Evolutionary conservation across 805 yeast species (phyloP).

Genomic region (Candida easanensis): DNA sequence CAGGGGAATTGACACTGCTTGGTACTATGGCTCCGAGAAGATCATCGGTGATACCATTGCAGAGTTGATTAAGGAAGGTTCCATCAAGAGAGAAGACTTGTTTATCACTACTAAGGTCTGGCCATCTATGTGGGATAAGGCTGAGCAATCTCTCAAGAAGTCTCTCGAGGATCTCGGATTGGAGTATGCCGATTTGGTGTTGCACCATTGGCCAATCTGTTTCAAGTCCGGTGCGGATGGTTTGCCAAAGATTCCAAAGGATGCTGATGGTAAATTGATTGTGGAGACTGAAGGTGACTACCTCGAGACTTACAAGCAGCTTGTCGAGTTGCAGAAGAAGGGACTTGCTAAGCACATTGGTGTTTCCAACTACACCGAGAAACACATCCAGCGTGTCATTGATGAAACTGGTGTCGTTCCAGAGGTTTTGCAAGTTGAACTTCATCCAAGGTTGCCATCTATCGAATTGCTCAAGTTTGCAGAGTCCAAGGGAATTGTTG

Average conservation of each 20-base stretch:
- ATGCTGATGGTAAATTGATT: conserved; percentile 33
- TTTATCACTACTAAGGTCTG: conserved; percentile 75
- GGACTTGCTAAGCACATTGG: conserved; percentile 52
- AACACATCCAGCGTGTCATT: conserved; percentile 38
- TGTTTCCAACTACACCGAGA: conserved; percentile 50
- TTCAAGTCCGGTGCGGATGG: conserved; percentile 62
- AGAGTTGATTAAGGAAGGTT: conserved; percentile 40
- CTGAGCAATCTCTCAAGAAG: conserved; percentile 49
- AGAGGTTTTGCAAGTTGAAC: conserved; percentile 59
- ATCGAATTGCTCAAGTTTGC: conserved; percentile 51
- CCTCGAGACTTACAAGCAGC: conserved; percentile 48
- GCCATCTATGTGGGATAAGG: conserved; percentile 51
- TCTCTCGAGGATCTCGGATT: conserved; percentile 60
- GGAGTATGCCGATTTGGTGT: conserved; percentile 73
- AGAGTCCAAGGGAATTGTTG: conserved; percentile 47
- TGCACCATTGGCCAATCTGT: conserved; percentile 85
- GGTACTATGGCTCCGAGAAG: conserved; percentile 63
- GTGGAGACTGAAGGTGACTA: conserved; percentile 41
- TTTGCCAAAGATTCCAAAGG: conserved; percentile 33
- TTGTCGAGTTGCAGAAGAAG: conserved; percentile 53
- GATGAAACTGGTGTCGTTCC: conserved; percentile 48
- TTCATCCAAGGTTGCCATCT: conserved; percentile 74
- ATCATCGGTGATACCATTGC: conserved; percentile 47
- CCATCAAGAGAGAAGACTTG: conserved; percentile 53
- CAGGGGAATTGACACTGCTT: conserved; percentile 75